phyloP scores from a whole-genome alignment of 306 rosid species.

The Cucurbita maxima region DNA sequence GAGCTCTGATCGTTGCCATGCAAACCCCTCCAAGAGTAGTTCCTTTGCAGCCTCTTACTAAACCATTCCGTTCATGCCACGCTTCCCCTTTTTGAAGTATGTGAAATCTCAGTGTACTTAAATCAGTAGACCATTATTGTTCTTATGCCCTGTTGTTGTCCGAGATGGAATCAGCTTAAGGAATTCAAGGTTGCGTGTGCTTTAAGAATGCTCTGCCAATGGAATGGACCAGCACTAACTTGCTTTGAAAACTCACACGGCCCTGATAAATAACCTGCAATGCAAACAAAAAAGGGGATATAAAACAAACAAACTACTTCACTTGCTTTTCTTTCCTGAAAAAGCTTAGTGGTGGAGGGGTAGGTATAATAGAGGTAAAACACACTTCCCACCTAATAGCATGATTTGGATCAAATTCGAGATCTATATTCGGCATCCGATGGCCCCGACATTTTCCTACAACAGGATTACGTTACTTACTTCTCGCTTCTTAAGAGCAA shows the following conservation, averaged over 20 bases:
- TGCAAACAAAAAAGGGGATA: not conserved
- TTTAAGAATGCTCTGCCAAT: conserved; percentile 38
- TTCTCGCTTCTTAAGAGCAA: too few species aligned
- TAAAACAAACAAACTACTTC: too few species aligned
- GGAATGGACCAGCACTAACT: conserved; percentile 26
- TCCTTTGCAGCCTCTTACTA: conserved; percentile 22
- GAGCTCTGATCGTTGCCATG: conserved; percentile 8
- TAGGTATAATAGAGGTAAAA: too few species aligned
- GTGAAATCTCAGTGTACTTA: conserved; percentile 10
- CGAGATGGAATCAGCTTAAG: conserved; percentile 14
- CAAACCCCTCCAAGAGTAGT: conserved; percentile 44
- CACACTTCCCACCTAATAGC: too few species aligned
- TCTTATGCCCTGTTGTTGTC: not conserved
- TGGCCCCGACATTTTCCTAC: too few species aligned
- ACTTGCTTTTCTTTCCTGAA: too few species aligned
- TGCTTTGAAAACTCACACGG: conserved; percentile 29
- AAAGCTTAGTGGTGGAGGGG: too few species aligned
- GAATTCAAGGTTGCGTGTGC: conserved; percentile 19
- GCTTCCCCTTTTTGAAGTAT: conserved; percentile 15
- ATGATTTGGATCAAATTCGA: too few species aligned
- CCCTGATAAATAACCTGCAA: conserved; percentile 42
- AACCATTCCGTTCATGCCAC: conserved; percentile 20
- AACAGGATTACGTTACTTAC: too few species aligned
- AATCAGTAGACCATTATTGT: conserved; percentile 18
- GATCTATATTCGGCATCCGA: too few species aligned